These are phyloP conservation scores for Pochonia chlamydosporia DNA, from an alignment of 2,329 filamentous ascomycete genomes.

Conservation along the genomic window DNA sequence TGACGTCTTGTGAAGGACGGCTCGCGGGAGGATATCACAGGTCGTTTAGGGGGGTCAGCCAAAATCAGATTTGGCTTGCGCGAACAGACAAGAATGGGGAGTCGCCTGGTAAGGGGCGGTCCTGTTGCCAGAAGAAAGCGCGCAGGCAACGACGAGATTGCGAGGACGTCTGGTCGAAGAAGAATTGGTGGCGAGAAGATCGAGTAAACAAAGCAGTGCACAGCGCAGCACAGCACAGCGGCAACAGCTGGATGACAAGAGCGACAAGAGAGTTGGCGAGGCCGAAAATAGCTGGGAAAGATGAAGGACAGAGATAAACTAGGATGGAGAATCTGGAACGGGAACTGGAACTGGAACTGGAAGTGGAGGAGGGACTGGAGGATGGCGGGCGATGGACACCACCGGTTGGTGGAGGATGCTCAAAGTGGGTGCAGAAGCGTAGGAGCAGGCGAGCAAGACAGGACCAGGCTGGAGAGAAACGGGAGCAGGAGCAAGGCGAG, in stretches of 20 bases:
- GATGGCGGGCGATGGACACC: constrained; percentile 2
- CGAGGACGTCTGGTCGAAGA: neutral
- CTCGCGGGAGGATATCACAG: constrained; percentile 5
- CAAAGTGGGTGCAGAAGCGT: neutral
- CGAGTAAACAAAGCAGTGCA: neutral
- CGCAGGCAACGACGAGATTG: constrained; percentile 1
- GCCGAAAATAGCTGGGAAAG: constrained; percentile 5
- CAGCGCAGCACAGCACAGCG: neutral
- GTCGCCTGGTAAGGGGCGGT: constrained; percentile 5
- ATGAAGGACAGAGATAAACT: constrained; percentile 6
- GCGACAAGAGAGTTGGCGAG: constrained; percentile 3
- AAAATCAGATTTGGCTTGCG: constrained; percentile 14
- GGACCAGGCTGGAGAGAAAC: too few relatives aligned
- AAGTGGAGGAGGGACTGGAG: constrained; percentile 7
- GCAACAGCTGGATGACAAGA: constrained; percentile 3
- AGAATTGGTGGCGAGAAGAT: neutral
- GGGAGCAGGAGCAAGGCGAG: too few relatives aligned
- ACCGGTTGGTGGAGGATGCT: neutral
- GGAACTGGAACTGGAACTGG: neutral
- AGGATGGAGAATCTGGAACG: constrained; percentile 8
- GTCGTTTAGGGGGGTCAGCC: constrained; percentile 4
- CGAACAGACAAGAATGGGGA: constrained; percentile 2
- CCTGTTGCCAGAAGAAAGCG: neutral
- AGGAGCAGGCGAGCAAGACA: too few relatives aligned
- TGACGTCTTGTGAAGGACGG: neutral